Evolutionary conservation across 169 alveolate genomes (phyloP).

Genomic region (Cryptosporidium parvum): DNA sequence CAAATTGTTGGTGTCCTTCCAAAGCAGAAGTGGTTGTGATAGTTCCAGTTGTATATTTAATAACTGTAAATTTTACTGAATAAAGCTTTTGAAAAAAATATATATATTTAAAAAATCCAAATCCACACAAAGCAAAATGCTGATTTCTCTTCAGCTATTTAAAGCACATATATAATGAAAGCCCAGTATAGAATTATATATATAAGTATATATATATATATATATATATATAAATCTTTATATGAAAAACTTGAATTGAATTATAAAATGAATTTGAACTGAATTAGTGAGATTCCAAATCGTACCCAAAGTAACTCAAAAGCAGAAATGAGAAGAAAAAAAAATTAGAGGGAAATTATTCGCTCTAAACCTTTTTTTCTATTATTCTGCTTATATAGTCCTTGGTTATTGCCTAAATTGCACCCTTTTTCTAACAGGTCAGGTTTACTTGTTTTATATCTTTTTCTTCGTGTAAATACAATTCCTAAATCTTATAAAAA

Average conservation of each 20-base stretch:
- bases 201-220: no score
- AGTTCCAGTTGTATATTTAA: background rate
- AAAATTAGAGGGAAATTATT: background rate
- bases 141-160: constrained; percentile 3
- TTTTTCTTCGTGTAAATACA: background rate
- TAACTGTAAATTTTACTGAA: background rate
- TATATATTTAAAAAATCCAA: constrained; percentile 5
- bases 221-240: background rate
- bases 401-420: background rate
- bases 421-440: background rate
- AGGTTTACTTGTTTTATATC: background rate
- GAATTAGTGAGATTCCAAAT: constrained; percentile 1
- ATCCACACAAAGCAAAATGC: constrained; percentile 21
- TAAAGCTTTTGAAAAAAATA: background rate
- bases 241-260: constrained; percentile 4
- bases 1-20: background rate
- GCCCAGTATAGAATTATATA: background rate
- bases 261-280: constrained; percentile 8
- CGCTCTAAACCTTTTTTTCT: background rate
- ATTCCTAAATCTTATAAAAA: constrained; percentile 9
- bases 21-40: background rate
- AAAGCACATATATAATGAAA: constrained; percentile 9
- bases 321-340: background rate
- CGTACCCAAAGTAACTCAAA: background rate
- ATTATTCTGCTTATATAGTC: background rate